Conservation (phyloP, 2,329 filamentous ascomycete species). For the Stemphylium vesicarium region DNA sequence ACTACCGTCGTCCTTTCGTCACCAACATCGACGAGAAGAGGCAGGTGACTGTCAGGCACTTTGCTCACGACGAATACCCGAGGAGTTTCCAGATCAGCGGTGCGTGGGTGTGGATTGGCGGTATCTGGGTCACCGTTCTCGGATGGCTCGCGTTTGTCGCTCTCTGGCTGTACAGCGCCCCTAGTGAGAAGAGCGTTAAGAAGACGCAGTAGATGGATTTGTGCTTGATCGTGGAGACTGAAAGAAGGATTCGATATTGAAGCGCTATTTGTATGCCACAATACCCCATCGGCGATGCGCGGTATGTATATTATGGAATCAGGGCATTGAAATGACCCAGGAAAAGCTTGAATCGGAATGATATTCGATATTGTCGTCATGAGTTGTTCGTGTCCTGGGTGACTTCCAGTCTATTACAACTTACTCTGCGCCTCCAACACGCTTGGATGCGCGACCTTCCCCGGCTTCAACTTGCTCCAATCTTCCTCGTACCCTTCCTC, state of each 20-base stretch:
- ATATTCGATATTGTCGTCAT: neutral
- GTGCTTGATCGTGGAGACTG: neutral
- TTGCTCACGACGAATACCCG: constrained; percentile 96
- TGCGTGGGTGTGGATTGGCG: constrained; percentile 93
- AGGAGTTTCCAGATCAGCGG: constrained; percentile 87
- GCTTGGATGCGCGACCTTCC: constrained; percentile 54
- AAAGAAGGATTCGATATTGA: neutral
- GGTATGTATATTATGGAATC: constrained; percentile 23
- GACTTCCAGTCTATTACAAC: constrained; percentile 14
- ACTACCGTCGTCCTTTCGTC: constrained; percentile 95
- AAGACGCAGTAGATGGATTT: constrained; percentile 52
- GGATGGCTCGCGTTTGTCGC: constrained; percentile 87
- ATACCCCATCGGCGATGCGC: constrained; percentile 14
- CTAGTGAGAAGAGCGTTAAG: constrained; percentile 58
- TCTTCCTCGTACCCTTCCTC: constrained; percentile 60
- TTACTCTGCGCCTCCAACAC: constrained; percentile 42
- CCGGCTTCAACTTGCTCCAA: constrained; percentile 56
- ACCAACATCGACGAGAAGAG: constrained; percentile 91
- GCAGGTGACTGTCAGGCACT: constrained; percentile 92
- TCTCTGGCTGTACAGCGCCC: constrained; percentile 83
- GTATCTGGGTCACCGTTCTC: constrained; percentile 80
- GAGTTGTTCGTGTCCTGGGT: neutral
- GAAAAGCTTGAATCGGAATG: constrained; percentile 15
- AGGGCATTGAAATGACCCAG: constrained; percentile 8
- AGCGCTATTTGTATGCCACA: constrained; percentile 7